phyloP scores from a whole-genome alignment of 805 yeast genomes.

The Maudiozyma saulgeensis region DNA sequence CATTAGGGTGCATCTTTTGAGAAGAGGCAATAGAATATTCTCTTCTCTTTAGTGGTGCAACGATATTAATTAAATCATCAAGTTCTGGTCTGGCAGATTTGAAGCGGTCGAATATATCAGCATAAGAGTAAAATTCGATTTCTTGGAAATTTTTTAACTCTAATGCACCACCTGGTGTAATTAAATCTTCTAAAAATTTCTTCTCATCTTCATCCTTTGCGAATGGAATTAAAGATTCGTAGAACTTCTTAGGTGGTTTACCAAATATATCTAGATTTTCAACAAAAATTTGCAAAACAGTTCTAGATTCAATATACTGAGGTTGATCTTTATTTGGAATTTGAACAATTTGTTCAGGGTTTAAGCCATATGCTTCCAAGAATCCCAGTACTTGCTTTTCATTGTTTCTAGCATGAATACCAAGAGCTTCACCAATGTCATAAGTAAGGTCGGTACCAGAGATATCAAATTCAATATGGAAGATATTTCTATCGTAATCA shows the following conservation, averaged over 20 bases:
- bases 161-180: slow-evolving; percentile 72
- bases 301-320: slow-evolving; percentile 54
- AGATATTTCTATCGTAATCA: slow-evolving; percentile 87
- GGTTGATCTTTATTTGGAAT: slow-evolving; percentile 61
- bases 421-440: slow-evolving; percentile 93
- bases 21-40: slow-evolving; percentile 97
- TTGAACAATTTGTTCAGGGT: slow-evolving; percentile 58
- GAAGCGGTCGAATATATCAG: slow-evolving; percentile 72
- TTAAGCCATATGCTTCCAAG: slow-evolving; percentile 59
- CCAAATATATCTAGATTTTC: slow-evolving; percentile 86
- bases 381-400: slow-evolving; percentile 56
- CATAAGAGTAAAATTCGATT: slow-evolving; percentile 69
- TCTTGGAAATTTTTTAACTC: slow-evolving; percentile 80
- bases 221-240: slow-evolving; percentile 66
- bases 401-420: slow-evolving; percentile 85
- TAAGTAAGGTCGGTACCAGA: slow-evolving; percentile 85
- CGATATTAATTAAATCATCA: slow-evolving; percentile 56
- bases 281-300: slow-evolving; percentile 68
- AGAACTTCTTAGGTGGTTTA: slow-evolving; percentile 91
- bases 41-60: slow-evolving; percentile 88
- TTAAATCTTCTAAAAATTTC: slow-evolving; percentile 50
- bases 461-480: slow-evolving; percentile 91
- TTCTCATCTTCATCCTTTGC: slow-evolving; percentile 65
- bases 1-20: slow-evolving; percentile 83
- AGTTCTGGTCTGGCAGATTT: slow-evolving; percentile 71